A percentile compares a stretch with the other conserved stretches of the same genome.
Evolutionary conservation across 768 basidiomycete species (phyloP).

Genomic region (Leccinum subgranulosum): DNA sequence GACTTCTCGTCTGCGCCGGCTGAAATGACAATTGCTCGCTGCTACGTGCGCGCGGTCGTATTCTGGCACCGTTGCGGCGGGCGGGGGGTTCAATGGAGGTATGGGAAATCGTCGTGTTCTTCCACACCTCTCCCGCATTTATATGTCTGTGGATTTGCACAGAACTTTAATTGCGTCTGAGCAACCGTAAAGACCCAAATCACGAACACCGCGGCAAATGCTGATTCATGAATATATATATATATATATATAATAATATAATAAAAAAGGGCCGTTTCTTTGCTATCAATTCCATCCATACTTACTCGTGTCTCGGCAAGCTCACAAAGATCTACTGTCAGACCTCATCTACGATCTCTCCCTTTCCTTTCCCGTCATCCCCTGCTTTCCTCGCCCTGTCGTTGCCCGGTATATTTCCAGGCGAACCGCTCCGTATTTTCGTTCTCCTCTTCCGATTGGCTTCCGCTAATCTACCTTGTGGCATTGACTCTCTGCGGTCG

Average conservation of each 20-base stretch:
- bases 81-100: constrained; percentile 2
- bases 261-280: constrained; percentile 28
- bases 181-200: constrained; percentile 17
- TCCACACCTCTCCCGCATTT: constrained; percentile 21
- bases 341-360: constrained; percentile 16
- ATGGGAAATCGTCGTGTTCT: constrained; percentile 14
- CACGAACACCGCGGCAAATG: constrained; percentile 29
- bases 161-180: constrained; percentile 30
- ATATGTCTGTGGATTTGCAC: constrained; percentile 29
- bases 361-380: constrained; percentile 31
- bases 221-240: constrained; percentile 19
- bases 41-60: constrained; percentile 8
- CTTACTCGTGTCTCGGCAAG: constrained; percentile 29
- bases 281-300: constrained; percentile 25
- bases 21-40: constrained; percentile 6
- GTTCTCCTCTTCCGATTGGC: constrained; percentile 48
- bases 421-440: constrained; percentile 45
- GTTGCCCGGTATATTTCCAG: constrained; percentile 38
- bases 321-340: constrained; percentile 21
- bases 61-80: neutral
- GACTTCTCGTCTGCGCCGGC: neutral
- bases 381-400: constrained; percentile 38
- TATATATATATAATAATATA: neutral
- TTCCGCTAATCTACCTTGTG: constrained; percentile 37
- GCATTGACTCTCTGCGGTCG: constrained; percentile 25